Evolutionary conservation across 257 asterid genomes (phyloP).

Genomic region (Oldenlandia corymbosa): DNA sequence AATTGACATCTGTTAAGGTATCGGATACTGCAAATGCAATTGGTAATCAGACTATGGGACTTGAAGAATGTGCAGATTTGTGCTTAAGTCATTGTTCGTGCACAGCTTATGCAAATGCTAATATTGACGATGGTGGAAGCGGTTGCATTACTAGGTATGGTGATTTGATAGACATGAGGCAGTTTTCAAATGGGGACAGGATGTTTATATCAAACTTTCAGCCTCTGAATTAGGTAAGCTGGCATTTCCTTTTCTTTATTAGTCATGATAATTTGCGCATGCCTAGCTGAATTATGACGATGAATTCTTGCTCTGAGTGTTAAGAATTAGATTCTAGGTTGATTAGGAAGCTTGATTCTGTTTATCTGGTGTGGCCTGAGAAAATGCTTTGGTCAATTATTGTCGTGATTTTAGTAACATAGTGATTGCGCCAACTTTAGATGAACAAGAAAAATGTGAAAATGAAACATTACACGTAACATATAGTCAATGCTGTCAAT

Average conservation of each 20-base stretch:
- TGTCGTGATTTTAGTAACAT: too few species aligned
- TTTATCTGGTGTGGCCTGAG: too few species aligned
- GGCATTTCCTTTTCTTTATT: not conserved
- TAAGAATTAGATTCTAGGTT: too few species aligned
- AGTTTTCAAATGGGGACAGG: constrained; percentile 30
- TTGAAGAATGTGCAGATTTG: constrained; percentile 19
- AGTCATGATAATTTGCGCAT: too few species aligned
- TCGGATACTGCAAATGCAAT: constrained; percentile 7
- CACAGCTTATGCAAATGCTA: constrained; percentile 27
- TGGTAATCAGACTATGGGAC: constrained; percentile 19
- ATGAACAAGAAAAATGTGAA: too few species aligned
- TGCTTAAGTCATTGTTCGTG: constrained; percentile 34
- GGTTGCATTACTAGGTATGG: constrained; percentile 42
- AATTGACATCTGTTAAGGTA: not conserved
- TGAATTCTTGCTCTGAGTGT: not conserved
- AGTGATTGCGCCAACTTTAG: too few species aligned
- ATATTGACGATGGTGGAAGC: constrained; percentile 25
- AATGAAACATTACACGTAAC: too few species aligned
- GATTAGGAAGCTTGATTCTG: too few species aligned
- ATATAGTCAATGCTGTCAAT: too few species aligned
- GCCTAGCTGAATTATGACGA: too few species aligned
- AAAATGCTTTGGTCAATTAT: too few species aligned
- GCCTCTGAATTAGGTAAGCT: constrained; percentile 22
- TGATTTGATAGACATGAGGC: constrained; percentile 26
- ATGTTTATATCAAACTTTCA: constrained; percentile 21